These are phyloP conservation scores for Chalaropsis thielavioides DNA, from an alignment of 2,329 filamentous ascomycete species.

Conservation along the genomic window DNA sequence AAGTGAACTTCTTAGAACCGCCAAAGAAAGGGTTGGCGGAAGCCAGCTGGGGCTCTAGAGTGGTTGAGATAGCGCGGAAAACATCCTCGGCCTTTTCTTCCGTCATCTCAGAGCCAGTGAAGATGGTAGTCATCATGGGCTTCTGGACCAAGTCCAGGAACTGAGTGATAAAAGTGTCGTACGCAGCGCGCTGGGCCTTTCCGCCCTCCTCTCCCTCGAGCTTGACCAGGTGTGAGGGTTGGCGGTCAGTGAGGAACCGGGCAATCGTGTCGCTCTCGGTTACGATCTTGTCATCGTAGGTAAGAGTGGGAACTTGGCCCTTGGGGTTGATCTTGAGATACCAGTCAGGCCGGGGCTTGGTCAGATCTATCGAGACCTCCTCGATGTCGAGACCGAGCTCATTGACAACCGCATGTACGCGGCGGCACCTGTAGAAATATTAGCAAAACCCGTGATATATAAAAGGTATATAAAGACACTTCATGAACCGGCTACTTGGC, in stretches of 20 bases:
- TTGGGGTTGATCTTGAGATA: slow-evolving; percentile 68
- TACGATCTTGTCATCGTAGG: slow-evolving; percentile 52
- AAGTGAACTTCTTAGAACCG: slow-evolving; percentile 47
- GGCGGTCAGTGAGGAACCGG: slow-evolving; percentile 54
- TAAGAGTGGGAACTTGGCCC: slow-evolving; percentile 59
- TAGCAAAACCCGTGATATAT: no score
- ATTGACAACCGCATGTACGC: slow-evolving; percentile 55
- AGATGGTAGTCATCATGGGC: slow-evolving; percentile 21
- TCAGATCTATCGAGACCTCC: slow-evolving; percentile 59
- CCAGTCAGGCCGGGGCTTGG: slow-evolving; percentile 51
- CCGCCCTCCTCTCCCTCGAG: slow-evolving; percentile 35
- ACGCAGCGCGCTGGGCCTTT: slow-evolving; percentile 48
- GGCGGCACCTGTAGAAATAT: slow-evolving; percentile 32
- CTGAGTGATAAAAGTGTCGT: slow-evolving; percentile 59
- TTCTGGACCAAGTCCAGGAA: slow-evolving; percentile 47
- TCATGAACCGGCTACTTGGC: no score
- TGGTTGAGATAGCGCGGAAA: slow-evolving; percentile 45
- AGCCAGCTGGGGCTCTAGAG: slow-evolving; percentile 56
- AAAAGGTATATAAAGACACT: no score
- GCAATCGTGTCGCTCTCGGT: slow-evolving; percentile 61
- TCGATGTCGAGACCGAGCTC: slow-evolving; percentile 53
- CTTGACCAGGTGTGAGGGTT: slow-evolving; percentile 53
- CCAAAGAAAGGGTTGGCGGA: slow-evolving; percentile 47
- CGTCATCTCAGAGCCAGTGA: slow-evolving; percentile 33
- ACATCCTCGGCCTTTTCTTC: slow-evolving; percentile 28